A percentile compares a stretch with the other conserved stretches of the same genome.
Evolutionary conservation across 768 basidiomycete species (phyloP).

Genomic region (Russula earlei): DNA sequence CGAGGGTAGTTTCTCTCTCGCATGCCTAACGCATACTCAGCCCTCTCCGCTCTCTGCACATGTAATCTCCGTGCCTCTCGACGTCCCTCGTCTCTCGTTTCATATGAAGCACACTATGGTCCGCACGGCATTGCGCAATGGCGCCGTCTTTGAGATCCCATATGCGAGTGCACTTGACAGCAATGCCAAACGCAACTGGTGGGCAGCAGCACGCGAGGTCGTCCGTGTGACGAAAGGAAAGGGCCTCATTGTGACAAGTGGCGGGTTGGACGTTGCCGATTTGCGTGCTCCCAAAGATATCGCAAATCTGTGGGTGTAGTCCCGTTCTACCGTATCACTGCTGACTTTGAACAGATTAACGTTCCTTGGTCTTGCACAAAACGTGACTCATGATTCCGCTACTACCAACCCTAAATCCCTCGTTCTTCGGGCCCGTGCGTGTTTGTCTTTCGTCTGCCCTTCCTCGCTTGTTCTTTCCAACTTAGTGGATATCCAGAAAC

Average conservation of each 20-base stretch:
- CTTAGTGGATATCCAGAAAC: conserved; percentile 42
- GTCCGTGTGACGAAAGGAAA: conserved; percentile 75
- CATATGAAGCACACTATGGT: conserved; percentile 78
- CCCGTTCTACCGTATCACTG: not conserved
- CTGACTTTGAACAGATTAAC: conserved; percentile 39
- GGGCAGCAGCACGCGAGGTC: conserved; percentile 70
- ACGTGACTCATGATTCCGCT: conserved; percentile 53
- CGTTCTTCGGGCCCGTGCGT: conserved; percentile 64
- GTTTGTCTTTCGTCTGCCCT: not conserved
- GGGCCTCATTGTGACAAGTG: conserved; percentile 63
- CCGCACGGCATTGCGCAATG: conserved; percentile 71
- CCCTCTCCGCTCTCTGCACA: conserved; percentile 74
- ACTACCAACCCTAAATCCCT: conserved; percentile 57
- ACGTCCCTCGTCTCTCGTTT: conserved; percentile 68
- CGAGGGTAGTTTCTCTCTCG: conserved; percentile 58
- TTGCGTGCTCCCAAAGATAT: conserved; percentile 65
- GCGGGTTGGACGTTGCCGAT: conserved; percentile 50
- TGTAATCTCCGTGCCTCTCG: conserved; percentile 71
- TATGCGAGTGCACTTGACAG: conserved; percentile 64
- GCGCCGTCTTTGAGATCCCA: conserved; percentile 72
- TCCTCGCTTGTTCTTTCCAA: not conserved
- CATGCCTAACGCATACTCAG: conserved; percentile 69
- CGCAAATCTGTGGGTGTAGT: conserved; percentile 49
- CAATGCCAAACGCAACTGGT: conserved; percentile 69
- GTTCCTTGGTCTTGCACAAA: conserved; percentile 58